phyloP scores from a whole-genome alignment of 192 early-diverging fungal species.

The Funneliformis mosseae region DNA sequence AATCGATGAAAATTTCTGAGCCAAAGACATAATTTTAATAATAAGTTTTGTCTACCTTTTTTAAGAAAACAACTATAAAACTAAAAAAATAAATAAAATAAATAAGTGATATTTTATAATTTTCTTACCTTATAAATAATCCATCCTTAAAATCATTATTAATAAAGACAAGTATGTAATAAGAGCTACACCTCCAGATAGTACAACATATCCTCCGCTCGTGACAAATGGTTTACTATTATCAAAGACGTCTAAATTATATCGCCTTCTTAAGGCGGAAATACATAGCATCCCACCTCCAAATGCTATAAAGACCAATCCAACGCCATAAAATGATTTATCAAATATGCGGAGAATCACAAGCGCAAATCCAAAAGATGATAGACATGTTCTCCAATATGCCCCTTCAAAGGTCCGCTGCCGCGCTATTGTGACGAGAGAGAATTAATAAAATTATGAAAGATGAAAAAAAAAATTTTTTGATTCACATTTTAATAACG shows the following conservation, averaged over 20 bases:
- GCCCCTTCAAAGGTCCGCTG: constrained; percentile 65
- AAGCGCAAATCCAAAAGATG: constrained; percentile 56
- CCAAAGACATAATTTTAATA: neutral
- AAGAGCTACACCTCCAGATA: constrained; percentile 50
- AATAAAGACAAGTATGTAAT: constrained; percentile 49
- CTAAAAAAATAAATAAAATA: too few relatives aligned
- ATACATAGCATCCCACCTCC: constrained; percentile 53
- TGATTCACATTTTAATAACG: too few relatives aligned
- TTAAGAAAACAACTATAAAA: too few relatives aligned
- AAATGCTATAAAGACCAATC: constrained; percentile 59
- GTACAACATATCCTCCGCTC: constrained; percentile 54
- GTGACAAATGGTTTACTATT: constrained; percentile 54
- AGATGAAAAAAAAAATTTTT: too few relatives aligned
- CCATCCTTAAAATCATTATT: constrained; percentile 37
- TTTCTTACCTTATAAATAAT: neutral
- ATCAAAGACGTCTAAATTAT: constrained; percentile 59
- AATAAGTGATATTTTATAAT: too few relatives aligned
- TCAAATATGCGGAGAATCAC: constrained; percentile 59
- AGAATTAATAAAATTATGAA: too few relatives aligned
- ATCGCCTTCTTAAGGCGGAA: constrained; percentile 46
- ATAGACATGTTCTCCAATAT: constrained; percentile 59
- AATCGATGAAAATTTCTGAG: constrained; percentile 22
- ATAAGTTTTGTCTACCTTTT: too few relatives aligned
- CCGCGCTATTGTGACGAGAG: constrained; percentile 39
- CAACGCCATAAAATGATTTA: constrained; percentile 56